A percentile compares a stretch with the other conserved stretches of the same genome.
Evolutionary conservation across 2,329 filamentous ascomycete genomes (phyloP).

Genomic region (Cladosporium velox): DNA sequence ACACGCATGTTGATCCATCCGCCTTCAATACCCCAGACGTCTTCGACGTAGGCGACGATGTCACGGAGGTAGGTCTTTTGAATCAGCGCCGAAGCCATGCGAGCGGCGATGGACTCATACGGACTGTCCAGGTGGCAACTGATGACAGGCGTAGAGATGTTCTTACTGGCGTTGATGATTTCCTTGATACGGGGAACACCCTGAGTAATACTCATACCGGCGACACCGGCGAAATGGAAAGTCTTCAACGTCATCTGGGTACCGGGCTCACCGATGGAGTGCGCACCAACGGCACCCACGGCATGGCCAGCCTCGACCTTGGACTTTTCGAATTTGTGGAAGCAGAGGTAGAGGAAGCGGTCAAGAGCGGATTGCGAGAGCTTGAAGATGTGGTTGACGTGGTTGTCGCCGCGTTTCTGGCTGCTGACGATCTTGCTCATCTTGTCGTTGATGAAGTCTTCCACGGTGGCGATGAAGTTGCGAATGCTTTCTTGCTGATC

Average conservation of each 20-base stretch:
- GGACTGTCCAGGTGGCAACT: conserved; percentile 80
- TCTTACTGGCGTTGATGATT: conserved; percentile 97
- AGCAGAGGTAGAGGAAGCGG: conserved; percentile 76
- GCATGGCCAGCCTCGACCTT: conserved; percentile 93
- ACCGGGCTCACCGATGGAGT: conserved; percentile 96
- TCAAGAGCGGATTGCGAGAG: conserved; percentile 73
- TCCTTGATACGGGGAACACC: conserved; percentile 99
- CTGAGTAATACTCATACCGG: conserved; percentile 98
- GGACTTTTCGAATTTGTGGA: conserved; percentile 87
- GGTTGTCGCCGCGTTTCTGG: conserved; percentile 28
- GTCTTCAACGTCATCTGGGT: conserved; percentile 99
- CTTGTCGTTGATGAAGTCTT: conserved; percentile 61
- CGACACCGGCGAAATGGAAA: conserved; percentile 99
- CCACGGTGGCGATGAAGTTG: conserved; percentile 77
- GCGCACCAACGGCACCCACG: conserved; percentile 92
- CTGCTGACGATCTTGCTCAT: conserved; percentile 33
- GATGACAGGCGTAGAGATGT: conserved; percentile 93
- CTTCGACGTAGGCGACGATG: conserved; percentile 76
- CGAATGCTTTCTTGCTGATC: conserved; percentile 71
- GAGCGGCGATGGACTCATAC: conserved; percentile 74
- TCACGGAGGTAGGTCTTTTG: conserved; percentile 93
- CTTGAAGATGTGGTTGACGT: conserved; percentile 74
- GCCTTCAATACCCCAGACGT: conserved; percentile 78
- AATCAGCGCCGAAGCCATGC: conserved; percentile 87
- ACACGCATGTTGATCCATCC: conserved; percentile 80